A percentile compares a stretch with the other conserved stretches of the same genome.
Evolutionary conservation across 352 stramenopile species (phyloP).

Genomic region (Phytophthora cactorum): DNA sequence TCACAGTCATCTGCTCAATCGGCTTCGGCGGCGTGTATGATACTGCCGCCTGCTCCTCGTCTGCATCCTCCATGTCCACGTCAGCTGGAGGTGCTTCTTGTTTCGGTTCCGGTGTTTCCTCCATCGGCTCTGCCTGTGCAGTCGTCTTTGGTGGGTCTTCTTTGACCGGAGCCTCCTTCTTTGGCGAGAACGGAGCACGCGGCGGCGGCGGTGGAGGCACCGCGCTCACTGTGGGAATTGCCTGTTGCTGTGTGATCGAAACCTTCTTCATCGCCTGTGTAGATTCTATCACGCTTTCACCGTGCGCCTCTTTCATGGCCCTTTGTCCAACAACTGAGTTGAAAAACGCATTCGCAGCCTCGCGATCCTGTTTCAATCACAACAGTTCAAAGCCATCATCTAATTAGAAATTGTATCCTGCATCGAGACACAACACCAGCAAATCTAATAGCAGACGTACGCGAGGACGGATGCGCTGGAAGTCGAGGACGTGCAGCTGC

Average conservation of each 20-base stretch:
- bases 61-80: constrained; percentile 64
- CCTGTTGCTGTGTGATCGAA: constrained; percentile 37
- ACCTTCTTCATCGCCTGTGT: constrained; percentile 58
- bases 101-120: constrained; percentile 26
- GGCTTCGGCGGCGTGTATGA: constrained; percentile 73
- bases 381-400: background rate
- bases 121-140: constrained; percentile 23
- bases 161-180: constrained; percentile 26
- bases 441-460: constrained; percentile 37
- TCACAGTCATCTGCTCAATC: constrained; percentile 82
- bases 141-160: constrained; percentile 29
- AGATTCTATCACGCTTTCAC: constrained; percentile 43
- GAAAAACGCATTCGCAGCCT: constrained; percentile 77
- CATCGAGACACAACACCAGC: background rate
- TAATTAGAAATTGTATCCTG: background rate
- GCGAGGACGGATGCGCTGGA: constrained; percentile 80
- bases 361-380: constrained; percentile 63
- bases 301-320: constrained; percentile 60
- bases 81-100: constrained; percentile 36
- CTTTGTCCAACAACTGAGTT: constrained; percentile 76
- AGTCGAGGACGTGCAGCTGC: constrained; percentile 89
- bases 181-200: constrained; percentile 13
- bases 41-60: constrained; percentile 34
- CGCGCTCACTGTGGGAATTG: constrained; percentile 20
- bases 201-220: constrained; percentile 41